A percentile compares a stretch with the other conserved stretches of the same genome.
These are phyloP conservation scores for Yamadazyma jaroonii DNA, from an alignment of 1,139 yeast species.

Conservation along the genomic window DNA sequence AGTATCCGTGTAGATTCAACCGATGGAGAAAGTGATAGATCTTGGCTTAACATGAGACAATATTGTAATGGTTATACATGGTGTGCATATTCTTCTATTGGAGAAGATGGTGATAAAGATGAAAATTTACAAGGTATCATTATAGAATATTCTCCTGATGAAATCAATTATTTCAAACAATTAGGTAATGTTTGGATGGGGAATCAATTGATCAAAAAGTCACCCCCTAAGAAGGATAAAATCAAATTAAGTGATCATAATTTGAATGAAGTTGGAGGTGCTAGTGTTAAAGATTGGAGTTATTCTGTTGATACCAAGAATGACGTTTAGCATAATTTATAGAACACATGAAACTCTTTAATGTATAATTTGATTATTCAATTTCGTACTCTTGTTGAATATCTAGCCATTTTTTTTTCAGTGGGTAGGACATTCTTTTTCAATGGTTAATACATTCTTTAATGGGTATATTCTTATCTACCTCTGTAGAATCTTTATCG, in stretches of 20 bases:
- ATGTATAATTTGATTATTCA: conserved; percentile 20
- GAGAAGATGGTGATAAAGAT: conserved; percentile 16
- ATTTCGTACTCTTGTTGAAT: no score
- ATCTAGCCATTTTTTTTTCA: no score
- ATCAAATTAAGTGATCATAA: conserved; percentile 4
- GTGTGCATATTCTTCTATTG: conserved; percentile 39
- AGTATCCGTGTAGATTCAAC: conserved; percentile 13
- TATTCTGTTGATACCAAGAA: background rate
- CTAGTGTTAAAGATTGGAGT: conserved; percentile 5
- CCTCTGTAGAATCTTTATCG: no score
- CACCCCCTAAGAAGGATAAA: conserved; percentile 2
- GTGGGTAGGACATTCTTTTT: no score
- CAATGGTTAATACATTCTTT: no score
- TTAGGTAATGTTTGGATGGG: conserved; percentile 31
- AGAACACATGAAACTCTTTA: no score
- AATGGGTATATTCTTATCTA: no score
- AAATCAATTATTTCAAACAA: conserved; percentile 18
- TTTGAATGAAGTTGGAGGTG: background rate
- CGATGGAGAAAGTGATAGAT: conserved; percentile 28
- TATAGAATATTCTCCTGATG: conserved; percentile 21
- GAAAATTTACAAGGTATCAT: conserved; percentile 18
- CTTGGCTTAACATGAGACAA: conserved; percentile 28
- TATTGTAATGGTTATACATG: conserved; percentile 37
- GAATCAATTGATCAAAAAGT: conserved; percentile 1
- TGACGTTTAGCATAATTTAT: no score